Percentiles rank a stretch among this genome's conserved stretches.
These are phyloP conservation scores for Neophaeococcomyces aloes DNA, from an alignment of 2,329 filamentous ascomycete genomes.

Conservation along the genomic window DNA sequence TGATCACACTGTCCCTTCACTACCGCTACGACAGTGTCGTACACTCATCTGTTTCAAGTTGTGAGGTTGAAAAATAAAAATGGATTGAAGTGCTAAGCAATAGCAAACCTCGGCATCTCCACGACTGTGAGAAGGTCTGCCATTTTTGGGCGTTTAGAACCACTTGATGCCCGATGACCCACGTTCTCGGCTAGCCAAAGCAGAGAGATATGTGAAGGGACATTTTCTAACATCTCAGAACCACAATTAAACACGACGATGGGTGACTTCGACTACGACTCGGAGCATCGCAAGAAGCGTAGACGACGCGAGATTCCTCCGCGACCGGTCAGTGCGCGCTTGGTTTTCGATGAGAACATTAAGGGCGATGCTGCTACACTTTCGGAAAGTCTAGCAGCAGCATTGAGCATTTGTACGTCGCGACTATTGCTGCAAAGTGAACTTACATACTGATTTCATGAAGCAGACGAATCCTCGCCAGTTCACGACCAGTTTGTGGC, in stretches of 20 bases:
- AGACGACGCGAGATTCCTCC: constrained; percentile 37
- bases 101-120: too few relatives aligned
- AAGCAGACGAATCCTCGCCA: constrained; percentile 20
- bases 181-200: too few relatives aligned
- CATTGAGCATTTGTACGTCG: constrained; percentile 50
- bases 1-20: too few relatives aligned
- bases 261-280: constrained; percentile 33
- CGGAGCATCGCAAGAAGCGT: constrained; percentile 42
- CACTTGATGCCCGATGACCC: too few relatives aligned
- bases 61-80: too few relatives aligned
- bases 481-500: constrained; percentile 30
- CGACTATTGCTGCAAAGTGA: constrained; percentile 13
- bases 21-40: too few relatives aligned
- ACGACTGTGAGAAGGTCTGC: too few relatives aligned
- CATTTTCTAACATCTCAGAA: background rate
- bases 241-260: constrained; percentile 23
- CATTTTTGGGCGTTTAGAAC: too few relatives aligned
- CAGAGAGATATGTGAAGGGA: too few relatives aligned
- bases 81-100: too few relatives aligned
- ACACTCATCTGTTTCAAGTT: too few relatives aligned
- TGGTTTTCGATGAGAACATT: constrained; percentile 75
- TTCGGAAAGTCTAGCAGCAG: constrained; percentile 73
- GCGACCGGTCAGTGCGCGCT: constrained; percentile 59
- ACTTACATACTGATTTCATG: constrained; percentile 10
- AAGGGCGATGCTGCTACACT: constrained; percentile 77